Percentiles rank a stretch among this genome's conserved stretches.
Conservation (phyloP, 2,329 filamentous ascomycete genomes). For the Aspergillus sp. region DNA sequence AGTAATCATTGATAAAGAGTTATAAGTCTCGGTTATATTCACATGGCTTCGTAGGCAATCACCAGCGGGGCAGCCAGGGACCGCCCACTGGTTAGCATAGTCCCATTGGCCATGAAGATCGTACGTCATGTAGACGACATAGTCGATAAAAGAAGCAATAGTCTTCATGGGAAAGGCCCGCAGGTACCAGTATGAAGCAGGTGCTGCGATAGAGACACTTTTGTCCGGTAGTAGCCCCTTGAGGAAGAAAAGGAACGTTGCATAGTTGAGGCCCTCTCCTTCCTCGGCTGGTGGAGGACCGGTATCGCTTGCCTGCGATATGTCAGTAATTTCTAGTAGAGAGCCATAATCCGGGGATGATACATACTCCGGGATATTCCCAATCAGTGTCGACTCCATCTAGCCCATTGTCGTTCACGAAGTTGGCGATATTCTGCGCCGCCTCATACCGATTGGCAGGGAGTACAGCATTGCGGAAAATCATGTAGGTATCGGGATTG, state of each 20-base stretch:
- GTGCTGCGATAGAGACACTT: slow-evolving; percentile 25
- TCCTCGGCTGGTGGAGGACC: too few relatives aligned
- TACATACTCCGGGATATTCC: slow-evolving; percentile 38
- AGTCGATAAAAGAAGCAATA: slow-evolving; percentile 29
- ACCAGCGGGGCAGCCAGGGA: slow-evolving; percentile 22
- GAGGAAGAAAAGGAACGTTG: too few relatives aligned
- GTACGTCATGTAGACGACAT: slow-evolving; percentile 42
- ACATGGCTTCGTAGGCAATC: slow-evolving; percentile 38
- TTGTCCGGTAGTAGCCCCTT: too few relatives aligned
- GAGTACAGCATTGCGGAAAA: too few relatives aligned
- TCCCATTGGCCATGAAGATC: slow-evolving; percentile 35
- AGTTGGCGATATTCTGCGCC: slow-evolving; percentile 38
- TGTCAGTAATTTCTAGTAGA: too few relatives aligned
- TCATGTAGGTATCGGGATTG: slow-evolving; percentile 27
- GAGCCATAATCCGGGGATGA: slow-evolving; percentile 40
- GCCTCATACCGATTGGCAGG: too few relatives aligned
- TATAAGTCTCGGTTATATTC: slow-evolving; percentile 38
- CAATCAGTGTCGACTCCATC: slow-evolving; percentile 45
- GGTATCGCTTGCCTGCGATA: too few relatives aligned
- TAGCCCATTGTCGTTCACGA: slow-evolving; percentile 40
- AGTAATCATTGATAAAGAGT: slow-evolving; percentile 30
- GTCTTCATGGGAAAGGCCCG: slow-evolving; percentile 28
- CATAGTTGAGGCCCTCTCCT: too few relatives aligned
- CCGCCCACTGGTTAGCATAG: slow-evolving; percentile 18
- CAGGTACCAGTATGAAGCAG: slow-evolving; percentile 35